These are phyloP conservation scores for Phlebiopsis gigantea DNA, from an alignment of 768 basidiomycete genomes.

Conservation along the genomic window DNA sequence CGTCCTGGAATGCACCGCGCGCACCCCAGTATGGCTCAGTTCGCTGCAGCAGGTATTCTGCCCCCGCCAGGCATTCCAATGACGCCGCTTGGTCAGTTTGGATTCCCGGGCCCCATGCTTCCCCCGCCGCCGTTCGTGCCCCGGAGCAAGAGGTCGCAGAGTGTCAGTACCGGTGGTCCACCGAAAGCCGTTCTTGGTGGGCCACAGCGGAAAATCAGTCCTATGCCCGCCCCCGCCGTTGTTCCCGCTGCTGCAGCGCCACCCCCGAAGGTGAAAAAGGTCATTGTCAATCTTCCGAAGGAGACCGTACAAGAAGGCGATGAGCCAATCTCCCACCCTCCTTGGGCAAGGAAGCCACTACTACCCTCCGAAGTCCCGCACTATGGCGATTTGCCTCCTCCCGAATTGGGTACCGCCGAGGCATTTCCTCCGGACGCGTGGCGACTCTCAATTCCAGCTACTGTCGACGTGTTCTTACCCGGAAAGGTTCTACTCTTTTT, in stretches of 20 bases:
- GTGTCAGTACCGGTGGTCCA: conserved; percentile 76
- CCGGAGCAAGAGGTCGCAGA: conserved; percentile 59
- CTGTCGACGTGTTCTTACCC: conserved; percentile 78
- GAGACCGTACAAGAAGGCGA: conserved; percentile 43
- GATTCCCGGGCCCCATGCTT: conserved; percentile 38
- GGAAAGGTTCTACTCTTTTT: conserved; percentile 51
- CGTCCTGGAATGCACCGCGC: conserved; percentile 50
- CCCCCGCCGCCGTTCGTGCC: conserved; percentile 43
- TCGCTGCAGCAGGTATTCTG: conserved; percentile 55
- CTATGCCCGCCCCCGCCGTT: conserved; percentile 42
- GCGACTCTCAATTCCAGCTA: conserved; percentile 52
- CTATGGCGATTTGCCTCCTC: conserved; percentile 21
- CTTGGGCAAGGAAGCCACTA: conserved; percentile 62
- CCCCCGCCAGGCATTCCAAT: conserved; percentile 51
- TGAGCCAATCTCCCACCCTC: conserved; percentile 34
- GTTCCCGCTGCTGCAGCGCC: conserved; percentile 26
- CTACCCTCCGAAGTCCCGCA: conserved; percentile 30
- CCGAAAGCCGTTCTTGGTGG: conserved; percentile 83
- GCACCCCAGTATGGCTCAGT: conserved; percentile 57
- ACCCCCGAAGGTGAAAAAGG: conserved; percentile 55
- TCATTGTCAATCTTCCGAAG: conserved; percentile 65
- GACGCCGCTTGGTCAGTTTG: conserved; percentile 59
- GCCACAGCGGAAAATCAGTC: conserved; percentile 70
- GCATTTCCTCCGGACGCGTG: conserved; percentile 61
- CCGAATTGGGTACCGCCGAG: conserved; percentile 42